A percentile compares a stretch with the other conserved stretches of the same genome.
Evolutionary conservation across 1,139 yeast genomes (phyloP).

Genomic region (Nakaseomyces delphensis): DNA sequence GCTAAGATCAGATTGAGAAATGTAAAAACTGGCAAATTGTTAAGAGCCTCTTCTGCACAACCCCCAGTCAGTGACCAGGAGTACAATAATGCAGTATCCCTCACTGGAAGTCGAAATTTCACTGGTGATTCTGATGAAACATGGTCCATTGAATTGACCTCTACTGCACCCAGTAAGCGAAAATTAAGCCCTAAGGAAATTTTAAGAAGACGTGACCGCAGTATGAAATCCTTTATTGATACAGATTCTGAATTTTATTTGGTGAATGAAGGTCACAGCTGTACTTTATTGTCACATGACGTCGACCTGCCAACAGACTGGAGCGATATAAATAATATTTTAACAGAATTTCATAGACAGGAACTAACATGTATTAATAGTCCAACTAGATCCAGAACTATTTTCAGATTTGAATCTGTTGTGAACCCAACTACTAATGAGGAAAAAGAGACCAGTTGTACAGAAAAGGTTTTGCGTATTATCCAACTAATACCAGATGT

Average conservation of each 20-base stretch:
- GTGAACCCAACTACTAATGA: background rate
- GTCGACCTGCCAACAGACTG: constrained; percentile 33
- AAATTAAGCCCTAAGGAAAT: constrained; percentile 10
- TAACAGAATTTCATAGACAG: constrained; percentile 27
- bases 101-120: constrained; percentile 45
- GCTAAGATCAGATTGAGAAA: constrained; percentile 55
- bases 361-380: constrained; percentile 68
- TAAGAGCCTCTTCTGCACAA: constrained; percentile 49
- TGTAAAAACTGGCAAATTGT: constrained; percentile 46
- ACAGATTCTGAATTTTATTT: constrained; percentile 45
- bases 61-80: constrained; percentile 81
- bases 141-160: constrained; percentile 33
- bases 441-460: background rate
- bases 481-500: constrained; percentile 12
- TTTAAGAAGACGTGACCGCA: constrained; percentile 11
- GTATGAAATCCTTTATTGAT: constrained; percentile 42
- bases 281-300: constrained; percentile 56
- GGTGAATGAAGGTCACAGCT: constrained; percentile 49
- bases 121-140: constrained; percentile 45
- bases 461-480: background rate
- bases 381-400: constrained; percentile 50
- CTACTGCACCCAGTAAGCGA: constrained; percentile 3
- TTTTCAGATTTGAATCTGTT: constrained; percentile 53
- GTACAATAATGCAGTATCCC: constrained; percentile 64
- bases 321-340: background rate